Conservation (phyloP, 768 basidiomycete species). For the Lactarius sanguifluus region DNA sequence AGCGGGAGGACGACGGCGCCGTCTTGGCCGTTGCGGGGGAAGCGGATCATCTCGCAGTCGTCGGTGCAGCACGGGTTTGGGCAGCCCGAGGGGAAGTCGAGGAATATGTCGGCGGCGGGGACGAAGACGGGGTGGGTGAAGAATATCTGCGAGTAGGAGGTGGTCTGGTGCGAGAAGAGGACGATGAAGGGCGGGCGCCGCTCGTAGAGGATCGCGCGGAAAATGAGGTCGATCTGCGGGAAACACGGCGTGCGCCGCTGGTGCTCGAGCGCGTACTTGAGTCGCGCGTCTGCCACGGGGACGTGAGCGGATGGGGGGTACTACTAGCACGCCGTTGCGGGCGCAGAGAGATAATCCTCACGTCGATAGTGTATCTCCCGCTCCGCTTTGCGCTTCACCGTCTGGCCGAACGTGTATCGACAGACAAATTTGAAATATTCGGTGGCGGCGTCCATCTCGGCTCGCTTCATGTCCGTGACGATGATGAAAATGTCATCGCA, state of each 20-base stretch:
- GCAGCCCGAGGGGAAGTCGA: constrained; percentile 77
- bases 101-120: constrained; percentile 69
- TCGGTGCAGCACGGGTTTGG: constrained; percentile 78
- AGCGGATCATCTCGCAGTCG: constrained; percentile 81
- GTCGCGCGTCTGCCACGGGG: constrained; percentile 54
- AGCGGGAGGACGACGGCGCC: constrained; percentile 62
- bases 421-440: constrained; percentile 78
- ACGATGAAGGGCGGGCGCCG: constrained; percentile 75
- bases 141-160: constrained; percentile 79
- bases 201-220: constrained; percentile 74
- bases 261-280: constrained; percentile 63
- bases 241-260: constrained; percentile 77
- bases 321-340: no score
- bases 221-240: constrained; percentile 76
- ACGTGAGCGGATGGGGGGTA: constrained; percentile 6
- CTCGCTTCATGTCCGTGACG: constrained; percentile 73
- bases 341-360: constrained; percentile 25
- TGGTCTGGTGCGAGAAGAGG: constrained; percentile 76
- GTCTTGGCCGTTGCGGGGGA: constrained; percentile 63
- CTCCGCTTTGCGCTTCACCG: constrained; percentile 66
- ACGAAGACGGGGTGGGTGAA: constrained; percentile 73
- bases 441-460: constrained; percentile 79
- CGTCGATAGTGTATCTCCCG: constrained; percentile 68
- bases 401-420: constrained; percentile 58
- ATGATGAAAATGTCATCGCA: constrained; percentile 80